Evolutionary conservation across 202 grass and related monocot genomes (phyloP), one percentile per base, ranked within the genome.

Genomic region (Schoenoplectus triqueter): DNA sequence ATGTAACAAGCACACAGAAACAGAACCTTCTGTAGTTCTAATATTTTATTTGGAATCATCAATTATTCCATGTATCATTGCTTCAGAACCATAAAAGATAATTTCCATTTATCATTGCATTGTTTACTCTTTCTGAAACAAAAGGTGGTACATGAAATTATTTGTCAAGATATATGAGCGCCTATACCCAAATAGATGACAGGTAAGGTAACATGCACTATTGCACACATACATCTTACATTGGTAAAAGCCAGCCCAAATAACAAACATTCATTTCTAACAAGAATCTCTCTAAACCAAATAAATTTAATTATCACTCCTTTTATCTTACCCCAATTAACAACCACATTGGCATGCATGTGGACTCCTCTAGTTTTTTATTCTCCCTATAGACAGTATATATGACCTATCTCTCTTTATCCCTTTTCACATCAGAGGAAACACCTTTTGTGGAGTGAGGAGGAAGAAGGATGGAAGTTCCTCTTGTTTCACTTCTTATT

Each of bases 291-390:
- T 82, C 62, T 39, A 59, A 76, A 82, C 80, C 60, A 66, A 82
- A 81, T 66, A 62, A 82, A 64, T 67, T 71, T 70, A 70, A 44
- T 70, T 55, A 83, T 51, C 64, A 8, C 50, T 14, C 49, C 48
- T 39, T 50, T 60, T 56, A 83, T 71, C 20, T 56, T 39, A 44
- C 19, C 19, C 66, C 54, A 71, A 83, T 59, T 83, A 83, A 83
- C 81, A 67, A 83, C 81, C 81, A 83, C 81, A 83, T 83, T 83
- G 66, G 13, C 51, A 52, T 56, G 44, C 81, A 83, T 69, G 62
- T 83, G 81, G 64, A 59, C 66, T 41, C 66, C 80, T 41, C 46
- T 83, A 19, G n/a, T 31, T 71, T 69, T 83, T 83, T 70, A 83
- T 83, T 71, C 66, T 59, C 64, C 51, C 42, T 42, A n/a, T 57